phyloP scores from a whole-genome alignment of 116 monocot genomes.

The Thalassia testudinum region DNA sequence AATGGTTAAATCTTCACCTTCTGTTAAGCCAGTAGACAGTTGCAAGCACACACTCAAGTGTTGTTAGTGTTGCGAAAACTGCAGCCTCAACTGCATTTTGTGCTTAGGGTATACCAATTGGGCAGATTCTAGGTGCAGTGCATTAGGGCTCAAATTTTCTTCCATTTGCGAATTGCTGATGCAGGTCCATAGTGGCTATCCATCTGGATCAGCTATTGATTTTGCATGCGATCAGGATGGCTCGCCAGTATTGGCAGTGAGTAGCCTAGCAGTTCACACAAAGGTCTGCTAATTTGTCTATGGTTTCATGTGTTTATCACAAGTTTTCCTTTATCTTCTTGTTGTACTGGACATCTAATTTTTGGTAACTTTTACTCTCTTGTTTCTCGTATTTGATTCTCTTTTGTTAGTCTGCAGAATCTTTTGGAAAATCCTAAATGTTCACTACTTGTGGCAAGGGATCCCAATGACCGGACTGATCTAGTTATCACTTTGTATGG shows the following conservation, averaged over 20 bases:
- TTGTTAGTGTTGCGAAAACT: too few species aligned
- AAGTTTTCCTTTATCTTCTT: background rate
- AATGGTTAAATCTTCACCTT: too few species aligned
- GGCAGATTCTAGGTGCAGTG: too few species aligned
- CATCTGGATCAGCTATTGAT: conserved; percentile 88
- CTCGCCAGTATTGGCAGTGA: conserved; percentile 69
- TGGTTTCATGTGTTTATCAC: too few species aligned
- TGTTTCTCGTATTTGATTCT: too few species aligned
- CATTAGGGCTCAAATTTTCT: background rate
- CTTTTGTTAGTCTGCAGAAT: conserved; percentile 41
- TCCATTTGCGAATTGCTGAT: background rate
- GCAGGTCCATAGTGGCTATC: conserved; percentile 74
- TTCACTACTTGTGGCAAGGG: conserved; percentile 83
- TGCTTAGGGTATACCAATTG: too few species aligned
- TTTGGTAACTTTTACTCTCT: too few species aligned
- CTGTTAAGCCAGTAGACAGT: too few species aligned
- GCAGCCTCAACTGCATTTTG: too few species aligned
- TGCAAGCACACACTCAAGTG: too few species aligned
- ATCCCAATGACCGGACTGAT: conserved; percentile 85
- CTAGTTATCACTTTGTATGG: conserved; percentile 74
- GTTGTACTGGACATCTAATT: background rate
- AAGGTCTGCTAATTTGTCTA: conserved; percentile 41
- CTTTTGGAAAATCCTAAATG: conserved; percentile 65
- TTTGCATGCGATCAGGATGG: conserved; percentile 80
- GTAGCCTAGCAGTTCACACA: conserved; percentile 78